A percentile compares a stretch with the other conserved stretches of the same genome.
Evolutionary conservation across 441 rosid genomes (phyloP).

Genomic region (Adansonia madagascariensis): DNA sequence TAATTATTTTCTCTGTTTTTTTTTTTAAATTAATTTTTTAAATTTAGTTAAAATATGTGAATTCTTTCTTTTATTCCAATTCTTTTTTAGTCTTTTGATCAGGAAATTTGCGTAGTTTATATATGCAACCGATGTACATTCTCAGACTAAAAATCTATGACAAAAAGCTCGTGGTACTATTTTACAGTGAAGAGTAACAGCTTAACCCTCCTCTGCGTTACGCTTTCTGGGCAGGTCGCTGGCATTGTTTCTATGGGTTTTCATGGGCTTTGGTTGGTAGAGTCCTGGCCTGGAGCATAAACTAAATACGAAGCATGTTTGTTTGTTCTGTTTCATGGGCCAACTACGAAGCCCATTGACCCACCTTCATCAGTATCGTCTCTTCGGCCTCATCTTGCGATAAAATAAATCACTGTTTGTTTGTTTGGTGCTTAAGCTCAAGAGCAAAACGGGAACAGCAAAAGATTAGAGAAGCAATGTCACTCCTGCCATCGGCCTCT

Average conservation of each 20-base stretch:
- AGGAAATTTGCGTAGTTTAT: too few species aligned
- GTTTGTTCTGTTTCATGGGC: neutral
- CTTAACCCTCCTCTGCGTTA: too few species aligned
- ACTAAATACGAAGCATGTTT: neutral
- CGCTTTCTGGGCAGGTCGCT: neutral
- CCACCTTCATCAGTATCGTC: neutral
- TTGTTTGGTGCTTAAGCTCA: neutral
- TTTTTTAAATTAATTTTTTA: too few species aligned
- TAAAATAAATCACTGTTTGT: neutral
- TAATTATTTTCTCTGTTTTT: too few species aligned
- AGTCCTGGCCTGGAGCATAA: neutral
- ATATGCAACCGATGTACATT: too few species aligned
- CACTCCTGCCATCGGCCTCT: slow-evolving; percentile 13
- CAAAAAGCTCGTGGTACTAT: too few species aligned
- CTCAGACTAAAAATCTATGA: too few species aligned
- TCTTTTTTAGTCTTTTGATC: too few species aligned
- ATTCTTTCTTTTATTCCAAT: too few species aligned
- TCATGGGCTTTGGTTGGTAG: neutral
- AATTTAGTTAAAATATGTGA: too few species aligned
- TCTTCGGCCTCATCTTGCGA: neutral
- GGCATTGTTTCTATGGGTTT: neutral
- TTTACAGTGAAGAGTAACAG: too few species aligned
- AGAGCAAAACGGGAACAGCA: neutral
- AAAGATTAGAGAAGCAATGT: neutral
- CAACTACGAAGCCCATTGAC: slow-evolving; percentile 34